Evolutionary conservation across 2,329 filamentous ascomycete genomes (phyloP).

Genomic region (Xylariomycetidae sp.): DNA sequence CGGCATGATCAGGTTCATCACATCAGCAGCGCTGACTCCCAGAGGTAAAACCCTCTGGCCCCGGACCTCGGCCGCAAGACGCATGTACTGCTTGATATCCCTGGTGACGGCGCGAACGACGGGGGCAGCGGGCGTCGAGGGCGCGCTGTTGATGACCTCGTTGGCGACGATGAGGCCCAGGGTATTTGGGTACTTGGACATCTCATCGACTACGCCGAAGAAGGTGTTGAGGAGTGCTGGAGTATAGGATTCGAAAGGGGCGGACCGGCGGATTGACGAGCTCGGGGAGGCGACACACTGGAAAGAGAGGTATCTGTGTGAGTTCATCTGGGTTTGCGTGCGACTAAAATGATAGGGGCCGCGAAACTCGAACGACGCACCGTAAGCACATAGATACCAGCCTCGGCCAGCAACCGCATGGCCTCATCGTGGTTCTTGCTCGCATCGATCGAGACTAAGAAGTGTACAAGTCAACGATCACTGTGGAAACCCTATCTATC

Average conservation of each 20-base stretch:
- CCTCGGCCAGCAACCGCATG: conserved; percentile 18
- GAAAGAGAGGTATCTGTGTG: no score
- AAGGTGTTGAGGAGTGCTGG: conserved; percentile 9
- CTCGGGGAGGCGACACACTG: conserved; percentile 10
- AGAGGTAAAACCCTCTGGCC: conserved; percentile 12
- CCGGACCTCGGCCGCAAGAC: conserved; percentile 4
- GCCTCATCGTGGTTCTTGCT: conserved; percentile 15
- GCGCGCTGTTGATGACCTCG: conserved; percentile 11
- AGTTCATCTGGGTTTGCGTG: no score
- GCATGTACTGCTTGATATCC: conserved; percentile 25
- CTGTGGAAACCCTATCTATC: background rate
- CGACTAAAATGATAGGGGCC: no score
- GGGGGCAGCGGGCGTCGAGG: conserved; percentile 9
- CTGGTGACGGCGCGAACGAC: conserved; percentile 20
- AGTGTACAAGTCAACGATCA: background rate
- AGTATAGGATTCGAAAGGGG: conserved; percentile 14
- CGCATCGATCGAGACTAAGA: conserved; percentile 11
- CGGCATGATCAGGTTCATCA: conserved; percentile 1
- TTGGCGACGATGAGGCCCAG: conserved; percentile 21
- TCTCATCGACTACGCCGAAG: conserved; percentile 20
- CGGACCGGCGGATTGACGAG: conserved; percentile 4
- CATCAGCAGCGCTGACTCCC: conserved; percentile 8
- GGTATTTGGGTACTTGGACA: conserved; percentile 24
- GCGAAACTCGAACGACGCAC: conserved; percentile 16
- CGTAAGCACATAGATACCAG: conserved; percentile 23